Evolutionary conservation across 1,284 basidiomycete genomes (phyloP).

Genomic region (Puccinia coronata): DNA sequence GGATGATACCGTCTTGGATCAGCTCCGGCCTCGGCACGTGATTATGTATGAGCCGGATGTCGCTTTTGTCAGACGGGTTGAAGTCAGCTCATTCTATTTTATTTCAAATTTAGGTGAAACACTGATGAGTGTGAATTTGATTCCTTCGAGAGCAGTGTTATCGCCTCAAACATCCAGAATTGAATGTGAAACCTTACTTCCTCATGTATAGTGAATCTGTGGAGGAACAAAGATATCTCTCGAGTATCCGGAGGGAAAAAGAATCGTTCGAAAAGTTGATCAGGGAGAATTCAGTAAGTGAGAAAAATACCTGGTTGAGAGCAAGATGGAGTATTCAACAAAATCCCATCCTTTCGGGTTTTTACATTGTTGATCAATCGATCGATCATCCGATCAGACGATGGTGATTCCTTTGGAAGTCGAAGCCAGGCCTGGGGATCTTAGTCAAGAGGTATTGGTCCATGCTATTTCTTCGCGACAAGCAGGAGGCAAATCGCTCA

Average conservation of each 20-base stretch:
- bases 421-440: slow-evolving; percentile 65
- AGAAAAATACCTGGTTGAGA: background rate
- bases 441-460: slow-evolving; percentile 64
- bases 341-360: background rate
- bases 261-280: slow-evolving; percentile 92
- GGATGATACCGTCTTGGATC: slow-evolving; percentile 83
- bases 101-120: background rate
- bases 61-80: slow-evolving; percentile 86
- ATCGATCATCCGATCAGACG: slow-evolving; percentile 61
- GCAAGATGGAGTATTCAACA: background rate
- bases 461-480: slow-evolving; percentile 86
- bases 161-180: slow-evolving; percentile 73
- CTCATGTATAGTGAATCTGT: slow-evolving; percentile 88
- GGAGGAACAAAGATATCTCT: slow-evolving; percentile 93
- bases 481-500: slow-evolving; percentile 73
- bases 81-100: slow-evolving; percentile 64
- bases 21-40: slow-evolving; percentile 85
- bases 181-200: slow-evolving; percentile 89
- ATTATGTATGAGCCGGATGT: slow-evolving; percentile 94
- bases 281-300: slow-evolving; percentile 79
- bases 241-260: slow-evolving; percentile 83
- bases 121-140: background rate
- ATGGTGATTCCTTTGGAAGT: slow-evolving; percentile 90
- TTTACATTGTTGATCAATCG: background rate
- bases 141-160: slow-evolving; percentile 70